These are phyloP conservation scores for Mycena filopes DNA, from an alignment of 768 basidiomycete species.

Conservation along the genomic window DNA sequence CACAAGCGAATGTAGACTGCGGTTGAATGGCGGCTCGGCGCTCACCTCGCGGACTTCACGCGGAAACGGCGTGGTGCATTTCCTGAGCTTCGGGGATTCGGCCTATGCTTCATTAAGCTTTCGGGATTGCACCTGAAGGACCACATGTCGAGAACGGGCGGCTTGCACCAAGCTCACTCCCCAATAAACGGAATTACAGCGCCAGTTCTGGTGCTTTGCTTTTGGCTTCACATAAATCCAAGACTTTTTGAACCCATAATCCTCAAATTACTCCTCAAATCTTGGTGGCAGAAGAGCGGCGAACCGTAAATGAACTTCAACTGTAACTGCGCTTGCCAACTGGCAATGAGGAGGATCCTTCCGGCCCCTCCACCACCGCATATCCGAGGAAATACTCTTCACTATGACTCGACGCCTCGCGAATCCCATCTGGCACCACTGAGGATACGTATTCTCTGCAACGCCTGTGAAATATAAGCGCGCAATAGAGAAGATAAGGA, in stretches of 20 bases:
- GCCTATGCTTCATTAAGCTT: background rate
- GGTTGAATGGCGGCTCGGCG: background rate
- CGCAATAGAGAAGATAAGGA: constrained; percentile 8
- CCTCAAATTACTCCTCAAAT: too few relatives aligned
- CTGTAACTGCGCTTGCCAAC: constrained; percentile 6
- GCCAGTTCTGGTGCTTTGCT: too few relatives aligned
- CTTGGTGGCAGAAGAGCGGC: constrained; percentile 2
- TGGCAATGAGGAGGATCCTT: constrained; percentile 10
- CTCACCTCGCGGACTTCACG: background rate
- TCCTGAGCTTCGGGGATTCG: background rate
- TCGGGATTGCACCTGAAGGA: too few relatives aligned
- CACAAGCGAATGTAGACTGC: background rate
- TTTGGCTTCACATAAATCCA: too few relatives aligned
- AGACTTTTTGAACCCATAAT: too few relatives aligned
- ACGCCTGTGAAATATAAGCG: constrained; percentile 21
- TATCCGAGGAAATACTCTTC: constrained; percentile 22
- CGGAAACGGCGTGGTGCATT: background rate
- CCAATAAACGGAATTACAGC: too few relatives aligned
- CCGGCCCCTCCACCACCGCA: background rate
- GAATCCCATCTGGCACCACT: constrained; percentile 25
- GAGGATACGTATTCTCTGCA: constrained; percentile 27
- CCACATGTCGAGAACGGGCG: too few relatives aligned
- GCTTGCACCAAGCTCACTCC: too few relatives aligned
- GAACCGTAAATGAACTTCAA: background rate
- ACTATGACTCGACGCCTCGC: constrained; percentile 22